Conservation (phyloP, 768 basidiomycete genomes). For the Termitomyces sp. region DNA sequence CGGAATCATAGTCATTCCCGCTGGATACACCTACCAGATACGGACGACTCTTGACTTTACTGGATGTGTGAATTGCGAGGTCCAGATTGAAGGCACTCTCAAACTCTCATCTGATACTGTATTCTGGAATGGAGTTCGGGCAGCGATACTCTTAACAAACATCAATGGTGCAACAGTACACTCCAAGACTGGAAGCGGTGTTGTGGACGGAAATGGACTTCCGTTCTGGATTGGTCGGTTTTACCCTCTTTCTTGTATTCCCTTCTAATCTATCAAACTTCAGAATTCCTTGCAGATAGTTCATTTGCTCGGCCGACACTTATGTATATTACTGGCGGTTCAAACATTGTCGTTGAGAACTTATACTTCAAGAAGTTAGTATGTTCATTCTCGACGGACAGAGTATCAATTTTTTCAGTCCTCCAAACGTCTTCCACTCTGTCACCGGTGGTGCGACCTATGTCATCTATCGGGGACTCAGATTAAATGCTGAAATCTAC, state of each 20-base stretch:
- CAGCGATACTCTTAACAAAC: conserved; percentile 18
- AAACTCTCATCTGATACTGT: conserved; percentile 21
- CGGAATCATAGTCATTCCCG: conserved; percentile 25
- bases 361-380: conserved; percentile 23
- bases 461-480: conserved; percentile 19
- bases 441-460: conserved; percentile 22
- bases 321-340: conserved; percentile 22
- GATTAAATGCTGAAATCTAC: conserved; percentile 21
- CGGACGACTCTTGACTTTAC: conserved; percentile 22
- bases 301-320: conserved; percentile 24
- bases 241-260: not conserved
- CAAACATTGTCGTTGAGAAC: conserved; percentile 22
- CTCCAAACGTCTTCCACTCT: conserved; percentile 25
- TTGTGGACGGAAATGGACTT: conserved; percentile 26
- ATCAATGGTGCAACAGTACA: conserved; percentile 20
- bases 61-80: conserved; percentile 23
- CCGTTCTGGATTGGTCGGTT: conserved; percentile 23
- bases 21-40: conserved; percentile 19
- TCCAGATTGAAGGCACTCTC: conserved; percentile 25
- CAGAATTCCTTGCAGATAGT: conserved; percentile 23
- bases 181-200: conserved; percentile 22
- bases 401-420: not conserved
- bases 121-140: conserved; percentile 23
- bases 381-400: not conserved
- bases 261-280: not conserved